These are phyloP conservation scores for Thraustotheca clavata DNA, from an alignment of 352 stramenopile species.

Conservation along the genomic window DNA sequence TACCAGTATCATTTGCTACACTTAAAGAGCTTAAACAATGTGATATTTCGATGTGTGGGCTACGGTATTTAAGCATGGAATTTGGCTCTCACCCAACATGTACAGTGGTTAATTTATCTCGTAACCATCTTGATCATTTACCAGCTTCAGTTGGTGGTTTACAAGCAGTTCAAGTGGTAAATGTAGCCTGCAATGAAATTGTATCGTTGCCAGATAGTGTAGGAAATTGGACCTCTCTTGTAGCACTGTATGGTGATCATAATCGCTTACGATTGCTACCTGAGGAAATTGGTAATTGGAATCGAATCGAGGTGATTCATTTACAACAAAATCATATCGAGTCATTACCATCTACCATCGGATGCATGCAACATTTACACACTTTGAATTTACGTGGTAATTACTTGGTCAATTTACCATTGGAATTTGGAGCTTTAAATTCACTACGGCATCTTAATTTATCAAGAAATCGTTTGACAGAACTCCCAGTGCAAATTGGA, in stretches of 20 bases:
- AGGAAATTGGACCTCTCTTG: conserved; percentile 38
- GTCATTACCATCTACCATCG: conserved; percentile 18
- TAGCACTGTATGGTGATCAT: conserved; percentile 35
- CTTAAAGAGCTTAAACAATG: conserved; percentile 43
- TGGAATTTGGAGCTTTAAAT: conserved; percentile 46
- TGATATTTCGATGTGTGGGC: conserved; percentile 3
- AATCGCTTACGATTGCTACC: conserved; percentile 46
- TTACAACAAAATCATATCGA: conserved; percentile 46
- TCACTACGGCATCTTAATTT: conserved; percentile 44
- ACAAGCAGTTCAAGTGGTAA: conserved; percentile 26
- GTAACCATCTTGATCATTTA: conserved; percentile 20
- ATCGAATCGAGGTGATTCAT: conserved; percentile 30
- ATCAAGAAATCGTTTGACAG: conserved; percentile 44
- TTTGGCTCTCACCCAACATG: not conserved
- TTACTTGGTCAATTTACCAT: not conserved
- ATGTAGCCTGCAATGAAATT: conserved; percentile 58
- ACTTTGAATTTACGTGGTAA: conserved; percentile 16
- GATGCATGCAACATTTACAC: conserved; percentile 26
- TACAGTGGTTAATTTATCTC: conserved; percentile 6
- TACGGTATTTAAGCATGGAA: conserved; percentile 12
- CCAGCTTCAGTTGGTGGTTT: conserved; percentile 9
- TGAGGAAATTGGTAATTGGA: conserved; percentile 38
- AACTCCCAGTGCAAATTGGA: conserved; percentile 51
- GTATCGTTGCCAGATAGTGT: conserved; percentile 44
- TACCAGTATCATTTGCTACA: conserved; percentile 45